Evolutionary conservation across 1,284 basidiomycete species (phyloP).

Genomic region (Filobasidium uniguttulatum): DNA sequence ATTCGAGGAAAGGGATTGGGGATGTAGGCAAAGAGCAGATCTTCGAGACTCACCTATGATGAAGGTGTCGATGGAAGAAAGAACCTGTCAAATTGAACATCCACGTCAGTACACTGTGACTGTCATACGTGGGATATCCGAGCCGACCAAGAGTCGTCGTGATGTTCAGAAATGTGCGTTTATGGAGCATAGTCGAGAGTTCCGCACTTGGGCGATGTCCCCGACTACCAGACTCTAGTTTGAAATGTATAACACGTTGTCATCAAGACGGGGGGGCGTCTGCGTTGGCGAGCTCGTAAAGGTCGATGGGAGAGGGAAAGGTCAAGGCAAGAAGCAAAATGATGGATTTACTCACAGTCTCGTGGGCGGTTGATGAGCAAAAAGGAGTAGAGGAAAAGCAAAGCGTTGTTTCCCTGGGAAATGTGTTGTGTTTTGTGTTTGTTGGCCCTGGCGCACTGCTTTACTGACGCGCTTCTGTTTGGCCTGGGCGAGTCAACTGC

Average conservation of each 20-base stretch:
- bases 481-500: too few relatives aligned
- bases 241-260: constrained; percentile 16
- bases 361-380: background rate
- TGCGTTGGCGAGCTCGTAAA: background rate
- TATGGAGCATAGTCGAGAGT: constrained; percentile 13
- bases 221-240: constrained; percentile 19
- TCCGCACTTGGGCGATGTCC: constrained; percentile 4
- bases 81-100: background rate
- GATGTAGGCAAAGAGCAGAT: constrained; percentile 1
- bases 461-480: too few relatives aligned
- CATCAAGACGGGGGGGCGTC: constrained; percentile 11
- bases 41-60: background rate
- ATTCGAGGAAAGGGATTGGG: constrained; percentile 14
- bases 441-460: too few relatives aligned
- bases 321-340: background rate
- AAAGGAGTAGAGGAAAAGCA: too few relatives aligned
- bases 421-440: too few relatives aligned
- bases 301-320: background rate
- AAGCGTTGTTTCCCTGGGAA: too few relatives aligned
- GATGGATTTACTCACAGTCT: constrained; percentile 11
- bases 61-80: background rate
- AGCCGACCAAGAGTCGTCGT: background rate
- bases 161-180: constrained; percentile 14
- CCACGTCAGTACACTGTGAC: too few relatives aligned
- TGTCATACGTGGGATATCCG: too few relatives aligned